Percentiles rank a stretch among this genome's conserved stretches.
Conservation (phyloP, 495 filamentous ascomycete species). For the Umbilicaria muhlenbergii region DNA sequence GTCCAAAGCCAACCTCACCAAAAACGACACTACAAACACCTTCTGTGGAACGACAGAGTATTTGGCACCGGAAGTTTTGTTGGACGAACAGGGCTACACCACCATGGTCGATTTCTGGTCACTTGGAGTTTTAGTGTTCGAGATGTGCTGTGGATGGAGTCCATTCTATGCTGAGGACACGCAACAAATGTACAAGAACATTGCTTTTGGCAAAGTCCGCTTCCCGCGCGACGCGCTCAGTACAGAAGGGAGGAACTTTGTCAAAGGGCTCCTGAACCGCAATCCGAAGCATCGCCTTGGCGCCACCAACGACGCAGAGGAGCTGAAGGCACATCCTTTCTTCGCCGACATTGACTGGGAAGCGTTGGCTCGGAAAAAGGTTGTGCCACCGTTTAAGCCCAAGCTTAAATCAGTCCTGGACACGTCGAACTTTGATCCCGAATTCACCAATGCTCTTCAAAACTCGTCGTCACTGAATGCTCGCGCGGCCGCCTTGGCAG, state of each 20-base stretch:
- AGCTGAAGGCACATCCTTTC: slow-evolving; percentile 88
- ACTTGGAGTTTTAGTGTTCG: slow-evolving; percentile 89
- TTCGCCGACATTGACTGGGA: slow-evolving; percentile 91
- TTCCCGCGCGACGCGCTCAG: slow-evolving; percentile 92
- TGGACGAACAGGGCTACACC: slow-evolving; percentile 95
- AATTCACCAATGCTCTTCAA: slow-evolving; percentile 90
- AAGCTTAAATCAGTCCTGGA: slow-evolving; percentile 89
- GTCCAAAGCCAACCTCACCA: slow-evolving; percentile 90
- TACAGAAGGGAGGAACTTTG: slow-evolving; percentile 88
- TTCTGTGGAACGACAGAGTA: slow-evolving; percentile 99
- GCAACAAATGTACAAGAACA: slow-evolving; percentile 99
- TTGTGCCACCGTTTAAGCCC: slow-evolving; percentile 96
- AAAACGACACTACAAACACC: slow-evolving; percentile 95
- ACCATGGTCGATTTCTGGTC: slow-evolving; percentile 99
- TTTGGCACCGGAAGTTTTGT: slow-evolving; percentile 82
- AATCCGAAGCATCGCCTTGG: slow-evolving; percentile 93
- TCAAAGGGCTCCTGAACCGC: slow-evolving; percentile 91
- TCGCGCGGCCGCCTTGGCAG: slow-evolving; percentile 59
- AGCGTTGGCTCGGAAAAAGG: slow-evolving; percentile 67
- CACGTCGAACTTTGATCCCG: slow-evolving; percentile 95
- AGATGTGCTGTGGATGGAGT: slow-evolving; percentile 99
- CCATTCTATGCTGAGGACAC: slow-evolving; percentile 98
- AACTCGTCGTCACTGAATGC: slow-evolving; percentile 75
- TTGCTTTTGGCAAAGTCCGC: slow-evolving; percentile 93
- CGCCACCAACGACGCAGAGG: slow-evolving; percentile 79